These are phyloP conservation scores for Leccinum fibrillosum DNA, from an alignment of 768 basidiomycete genomes.

Conservation along the genomic window DNA sequence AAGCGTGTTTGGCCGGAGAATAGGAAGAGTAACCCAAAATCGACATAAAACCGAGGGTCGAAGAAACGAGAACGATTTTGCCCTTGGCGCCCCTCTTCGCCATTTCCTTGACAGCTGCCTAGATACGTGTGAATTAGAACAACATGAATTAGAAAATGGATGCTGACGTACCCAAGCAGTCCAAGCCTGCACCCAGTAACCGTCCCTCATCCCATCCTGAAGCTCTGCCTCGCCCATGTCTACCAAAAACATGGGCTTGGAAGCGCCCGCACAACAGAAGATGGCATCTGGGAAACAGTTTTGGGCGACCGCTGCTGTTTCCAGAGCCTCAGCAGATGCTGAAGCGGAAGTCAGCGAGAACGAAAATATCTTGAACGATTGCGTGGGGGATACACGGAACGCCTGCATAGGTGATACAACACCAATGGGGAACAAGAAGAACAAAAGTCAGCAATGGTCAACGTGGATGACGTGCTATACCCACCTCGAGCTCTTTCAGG, in stretches of 20 bases:
- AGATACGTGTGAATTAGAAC: neutral
- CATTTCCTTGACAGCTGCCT: slow-evolving; percentile 71
- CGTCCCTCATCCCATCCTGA: slow-evolving; percentile 36
- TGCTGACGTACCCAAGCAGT: slow-evolving; percentile 40
- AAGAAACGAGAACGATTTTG: slow-evolving; percentile 76
- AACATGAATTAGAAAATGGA: neutral
- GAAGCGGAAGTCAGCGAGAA: slow-evolving; percentile 54
- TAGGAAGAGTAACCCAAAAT: slow-evolving; percentile 80
- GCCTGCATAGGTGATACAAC: slow-evolving; percentile 34
- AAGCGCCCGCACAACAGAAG: slow-evolving; percentile 75
- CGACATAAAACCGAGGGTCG: slow-evolving; percentile 69
- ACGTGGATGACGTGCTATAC: slow-evolving; percentile 7
- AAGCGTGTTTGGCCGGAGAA: slow-evolving; percentile 80
- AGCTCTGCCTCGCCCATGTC: slow-evolving; percentile 64
- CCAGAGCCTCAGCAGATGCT: slow-evolving; percentile 58
- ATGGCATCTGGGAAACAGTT: slow-evolving; percentile 70
- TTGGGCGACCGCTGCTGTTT: slow-evolving; percentile 52
- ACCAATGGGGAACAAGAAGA: neutral
- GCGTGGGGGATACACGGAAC: slow-evolving; percentile 49
- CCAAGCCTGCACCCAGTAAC: slow-evolving; percentile 43
- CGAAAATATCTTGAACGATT: slow-evolving; percentile 64
- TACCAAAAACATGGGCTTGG: slow-evolving; percentile 71
- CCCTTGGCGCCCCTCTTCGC: slow-evolving; percentile 52
- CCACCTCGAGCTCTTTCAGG: slow-evolving; percentile 61
- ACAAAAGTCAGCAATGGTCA: neutral